Evolutionary conservation across 495 filamentous ascomycete genomes (phyloP), one percentile per base, ranked within the genome.

Genomic region (Lasiosphaeria ovina): DNA sequence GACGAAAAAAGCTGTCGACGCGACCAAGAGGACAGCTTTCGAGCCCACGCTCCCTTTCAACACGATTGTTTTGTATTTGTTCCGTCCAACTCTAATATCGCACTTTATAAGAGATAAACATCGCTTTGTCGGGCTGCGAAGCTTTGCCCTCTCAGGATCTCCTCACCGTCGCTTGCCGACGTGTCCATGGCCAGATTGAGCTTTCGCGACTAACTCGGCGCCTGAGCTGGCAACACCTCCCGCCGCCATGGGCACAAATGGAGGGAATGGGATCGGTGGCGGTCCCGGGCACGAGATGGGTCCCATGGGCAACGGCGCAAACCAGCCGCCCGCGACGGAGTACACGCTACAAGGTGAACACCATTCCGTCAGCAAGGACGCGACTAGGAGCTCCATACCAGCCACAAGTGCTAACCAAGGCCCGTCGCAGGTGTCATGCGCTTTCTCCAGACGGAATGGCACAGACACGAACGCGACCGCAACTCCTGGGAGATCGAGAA

Each of bases 401-500:
- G 55, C 10, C 24, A 52, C 34, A 34, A 44, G 31, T 58, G 64
- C 69, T 65, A 38, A 66, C 35, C 24, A 44, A 11, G 31, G 11
- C 44, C 38, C 34, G 31, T 32, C 49, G 40, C 65, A 98, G 93
- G 94, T 69, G 94, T 99, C 40, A 99, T 99, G 94, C 92, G 94
- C 72, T 98, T 98, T 74, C 86, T 99, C 38, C 95, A 98, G 79
- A 93, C 93, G 40, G 94, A 99, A 84, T 98, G 94, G 94, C 95
- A 99, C 74, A 87, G 91, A 63, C 93, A 98, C 69, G 94, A 99
- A 74, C 90, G 94, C 76, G 95, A 97, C 67, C 88, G 95, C 66
- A 99, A 99, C 74, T 89, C 91, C 24, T 99, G 94, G 94, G 94
- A 98, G 69, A 98, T 98, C 71, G 94, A 98, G 76, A 87, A 91